Percentiles rank a stretch among this genome's conserved stretches.
Conservation (phyloP, 345 rosid species). For the Raphanus raphanistrum region DNA sequence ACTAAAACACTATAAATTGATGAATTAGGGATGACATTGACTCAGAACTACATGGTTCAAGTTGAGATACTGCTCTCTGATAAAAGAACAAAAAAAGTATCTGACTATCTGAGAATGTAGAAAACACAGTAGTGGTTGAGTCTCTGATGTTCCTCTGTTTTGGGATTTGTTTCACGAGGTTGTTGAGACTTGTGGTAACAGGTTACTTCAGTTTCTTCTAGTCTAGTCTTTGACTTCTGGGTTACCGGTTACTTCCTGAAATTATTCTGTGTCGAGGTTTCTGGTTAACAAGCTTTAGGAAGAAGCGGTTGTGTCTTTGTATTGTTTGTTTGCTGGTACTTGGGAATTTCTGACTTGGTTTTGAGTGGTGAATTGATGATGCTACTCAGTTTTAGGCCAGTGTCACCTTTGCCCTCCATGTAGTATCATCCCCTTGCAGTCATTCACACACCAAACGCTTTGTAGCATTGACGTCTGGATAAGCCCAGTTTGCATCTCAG, state of each 20-base stretch:
- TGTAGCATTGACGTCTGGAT: constrained; percentile 16
- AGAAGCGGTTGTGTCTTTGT: constrained; percentile 20
- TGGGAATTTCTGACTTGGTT: neutral
- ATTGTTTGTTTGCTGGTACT: constrained; percentile 22
- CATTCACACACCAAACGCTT: neutral
- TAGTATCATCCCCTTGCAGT: constrained; percentile 10
- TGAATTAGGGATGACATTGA: constrained; percentile 17
- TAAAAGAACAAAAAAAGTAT: constrained; percentile 15
- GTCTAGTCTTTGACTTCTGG: constrained; percentile 14
- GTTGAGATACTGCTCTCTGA: constrained; percentile 53
- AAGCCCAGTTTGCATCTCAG: constrained; percentile 13
- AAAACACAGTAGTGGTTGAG: neutral
- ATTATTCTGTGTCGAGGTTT: constrained; percentile 24
- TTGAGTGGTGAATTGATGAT: constrained; percentile 12
- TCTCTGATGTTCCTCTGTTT: constrained; percentile 20
- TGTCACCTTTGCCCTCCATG: constrained; percentile 3
- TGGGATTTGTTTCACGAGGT: constrained; percentile 38
- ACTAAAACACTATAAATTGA: constrained; percentile 53
- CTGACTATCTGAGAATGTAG: constrained; percentile 1
- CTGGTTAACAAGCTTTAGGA: constrained; percentile 11
- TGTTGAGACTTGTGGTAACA: constrained; percentile 20
- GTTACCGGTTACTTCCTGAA: constrained; percentile 22
- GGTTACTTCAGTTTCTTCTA: constrained; percentile 24
- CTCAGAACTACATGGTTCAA: constrained; percentile 48
- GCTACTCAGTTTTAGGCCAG: constrained; percentile 26